A percentile compares a stretch with the other conserved stretches of the same genome.
These are phyloP conservation scores for Fusarium neocosmosporiellum DNA, from an alignment of 2,329 filamentous ascomycete genomes.

Conservation along the genomic window DNA sequence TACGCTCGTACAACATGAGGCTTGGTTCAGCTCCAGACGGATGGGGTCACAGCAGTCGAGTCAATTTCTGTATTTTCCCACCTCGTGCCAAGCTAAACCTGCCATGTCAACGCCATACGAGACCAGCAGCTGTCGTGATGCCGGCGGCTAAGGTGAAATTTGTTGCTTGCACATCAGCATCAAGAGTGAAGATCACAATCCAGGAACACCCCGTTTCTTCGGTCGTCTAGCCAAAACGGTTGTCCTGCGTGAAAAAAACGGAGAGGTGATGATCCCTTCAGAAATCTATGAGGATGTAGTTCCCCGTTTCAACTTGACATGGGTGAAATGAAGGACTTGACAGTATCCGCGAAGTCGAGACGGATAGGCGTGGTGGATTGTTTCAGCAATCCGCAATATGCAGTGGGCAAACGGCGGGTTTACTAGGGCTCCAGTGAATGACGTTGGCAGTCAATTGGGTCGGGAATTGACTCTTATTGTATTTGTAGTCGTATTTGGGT, in stretches of 20 bases:
- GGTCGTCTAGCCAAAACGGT: background rate
- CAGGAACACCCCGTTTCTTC: background rate
- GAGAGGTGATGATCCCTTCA: background rate
- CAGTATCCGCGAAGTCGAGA: background rate
- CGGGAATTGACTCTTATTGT: background rate
- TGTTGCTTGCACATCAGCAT: constrained; percentile 17
- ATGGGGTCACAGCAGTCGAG: constrained; percentile 5
- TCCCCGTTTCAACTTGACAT: background rate
- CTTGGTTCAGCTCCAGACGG: background rate
- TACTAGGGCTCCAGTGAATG: background rate
- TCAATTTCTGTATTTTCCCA: constrained; percentile 6
- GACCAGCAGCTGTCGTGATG: constrained; percentile 14
- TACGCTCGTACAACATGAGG: constrained; percentile 2
- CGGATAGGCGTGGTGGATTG: background rate
- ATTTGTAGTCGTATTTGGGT: background rate
- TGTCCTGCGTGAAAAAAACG: background rate
- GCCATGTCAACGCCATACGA: constrained; percentile 18
- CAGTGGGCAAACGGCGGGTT: background rate
- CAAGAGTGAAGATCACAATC: constrained; percentile 31
- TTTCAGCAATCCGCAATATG: background rate
- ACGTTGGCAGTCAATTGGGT: background rate
- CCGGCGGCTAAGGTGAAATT: constrained; percentile 19
- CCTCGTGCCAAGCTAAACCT: background rate
- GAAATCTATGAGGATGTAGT: background rate
- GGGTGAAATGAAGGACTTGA: constrained; percentile 8